Percentiles rank a stretch among this genome's conserved stretches.
These are phyloP conservation scores for Mortierella sp. DNA, from an alignment of 371 early-diverging fungal genomes.

Conservation along the genomic window DNA sequence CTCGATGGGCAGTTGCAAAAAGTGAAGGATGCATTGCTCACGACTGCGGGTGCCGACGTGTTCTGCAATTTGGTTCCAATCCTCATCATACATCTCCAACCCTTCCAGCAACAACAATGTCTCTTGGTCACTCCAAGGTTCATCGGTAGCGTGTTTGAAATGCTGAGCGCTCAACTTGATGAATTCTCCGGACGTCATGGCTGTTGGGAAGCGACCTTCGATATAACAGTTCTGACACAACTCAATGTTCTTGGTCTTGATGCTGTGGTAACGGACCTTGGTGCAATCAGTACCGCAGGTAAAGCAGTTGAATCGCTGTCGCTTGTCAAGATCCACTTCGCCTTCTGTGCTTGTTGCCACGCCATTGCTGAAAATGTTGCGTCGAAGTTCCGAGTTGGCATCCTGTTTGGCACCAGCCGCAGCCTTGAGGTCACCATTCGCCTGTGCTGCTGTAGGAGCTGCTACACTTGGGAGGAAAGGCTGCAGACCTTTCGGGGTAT, in stretches of 20 bases:
- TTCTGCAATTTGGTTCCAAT: constrained; percentile 95
- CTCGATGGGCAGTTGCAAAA: constrained; percentile 95
- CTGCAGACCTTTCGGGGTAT: constrained; percentile 92
- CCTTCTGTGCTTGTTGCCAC: constrained; percentile 44
- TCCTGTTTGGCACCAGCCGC: constrained; percentile 17
- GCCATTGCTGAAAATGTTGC: constrained; percentile 37
- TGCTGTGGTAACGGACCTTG: constrained; percentile 80
- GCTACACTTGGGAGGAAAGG: constrained; percentile 78
- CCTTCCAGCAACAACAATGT: constrained; percentile 94
- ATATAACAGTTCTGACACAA: constrained; percentile 90
- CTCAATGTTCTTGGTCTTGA: constrained; percentile 83
- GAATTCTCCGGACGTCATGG: constrained; percentile 89
- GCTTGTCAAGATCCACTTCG: constrained; percentile 48
- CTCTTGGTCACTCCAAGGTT: constrained; percentile 96
- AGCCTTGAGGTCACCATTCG: constrained; percentile 15
- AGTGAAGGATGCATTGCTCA: constrained; percentile 95
- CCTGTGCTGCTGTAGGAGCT: constrained; percentile 14
- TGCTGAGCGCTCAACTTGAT: constrained; percentile 70
- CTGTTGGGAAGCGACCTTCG: constrained; percentile 94
- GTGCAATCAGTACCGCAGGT: constrained; percentile 94
- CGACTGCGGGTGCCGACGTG: constrained; percentile 94
- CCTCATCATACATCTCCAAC: constrained; percentile 95
- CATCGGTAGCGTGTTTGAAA: constrained; percentile 68
- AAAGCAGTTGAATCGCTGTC: constrained; percentile 67
- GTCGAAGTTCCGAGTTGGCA: constrained; percentile 36